A percentile compares a stretch with the other conserved stretches of the same genome.
These are phyloP conservation scores for Penicillium waksmanii DNA, from an alignment of 495 filamentous ascomycete species.

Conservation along the genomic window DNA sequence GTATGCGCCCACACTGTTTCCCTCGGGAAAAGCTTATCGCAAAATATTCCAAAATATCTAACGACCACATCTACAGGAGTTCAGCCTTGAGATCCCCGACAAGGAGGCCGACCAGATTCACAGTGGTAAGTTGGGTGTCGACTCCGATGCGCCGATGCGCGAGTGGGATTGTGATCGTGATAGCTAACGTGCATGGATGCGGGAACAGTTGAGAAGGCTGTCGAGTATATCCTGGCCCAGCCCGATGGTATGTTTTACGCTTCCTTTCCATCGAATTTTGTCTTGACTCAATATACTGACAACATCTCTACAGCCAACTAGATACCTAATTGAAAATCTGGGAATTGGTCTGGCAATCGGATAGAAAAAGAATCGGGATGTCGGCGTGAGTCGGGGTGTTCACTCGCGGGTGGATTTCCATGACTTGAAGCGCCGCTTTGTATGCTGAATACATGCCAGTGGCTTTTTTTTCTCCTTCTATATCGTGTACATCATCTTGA, in stretches of 20 bases:
- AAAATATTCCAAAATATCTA: slow-evolving; percentile 22
- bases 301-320: slow-evolving; percentile 41
- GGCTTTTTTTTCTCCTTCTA: slow-evolving; percentile 43
- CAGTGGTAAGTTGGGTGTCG: slow-evolving; percentile 72
- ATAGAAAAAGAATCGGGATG: slow-evolving; percentile 46
- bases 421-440: slow-evolving; percentile 37
- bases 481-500: slow-evolving; percentile 55
- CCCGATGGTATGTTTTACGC: slow-evolving; percentile 68
- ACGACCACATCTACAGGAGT: slow-evolving; percentile 68
- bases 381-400: slow-evolving; percentile 34
- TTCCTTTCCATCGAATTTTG: neutral
- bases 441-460: slow-evolving; percentile 48
- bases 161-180: neutral
- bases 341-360: slow-evolving; percentile 34
- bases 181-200: slow-evolving; percentile 22
- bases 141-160: neutral
- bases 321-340: slow-evolving; percentile 40
- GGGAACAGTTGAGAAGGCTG: slow-evolving; percentile 84
- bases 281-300: neutral
- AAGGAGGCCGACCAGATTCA: slow-evolving; percentile 97
- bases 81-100: slow-evolving; percentile 99
- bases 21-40: slow-evolving; percentile 17
- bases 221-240: slow-evolving; percentile 92
- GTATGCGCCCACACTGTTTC: slow-evolving; percentile 52
- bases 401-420: slow-evolving; percentile 27